Evolutionary conservation across 2,329 filamentous ascomycete genomes (phyloP), one percentile per base, ranked within the genome.

Genomic region (Cryphonectria radicalis): DNA sequence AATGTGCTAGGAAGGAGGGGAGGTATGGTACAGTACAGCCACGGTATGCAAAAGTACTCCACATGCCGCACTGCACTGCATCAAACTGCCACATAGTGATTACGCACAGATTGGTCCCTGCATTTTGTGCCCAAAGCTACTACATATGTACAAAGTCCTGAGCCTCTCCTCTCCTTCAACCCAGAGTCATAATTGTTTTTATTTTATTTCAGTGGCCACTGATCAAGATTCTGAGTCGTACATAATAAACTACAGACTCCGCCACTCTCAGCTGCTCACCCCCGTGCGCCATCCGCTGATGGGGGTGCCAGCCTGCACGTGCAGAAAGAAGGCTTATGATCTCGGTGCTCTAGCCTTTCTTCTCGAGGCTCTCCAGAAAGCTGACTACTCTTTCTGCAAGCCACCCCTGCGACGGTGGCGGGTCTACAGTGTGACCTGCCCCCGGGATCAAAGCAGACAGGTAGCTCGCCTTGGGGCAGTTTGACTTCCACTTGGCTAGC

Each of bases 401-500:
- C 86, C 86, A 89, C 43, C 81, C 75, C 73, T 84, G 83, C 0
- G 86, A 81, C 37, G 81, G 81, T 0, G 80, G 78, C 57, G 84
- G 78, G 50, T 83, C 79, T 4, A 89, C 86, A 3, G 82, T 82
- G 72, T 90, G 88, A 37, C 81, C 81, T 0, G 88, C 85, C 4
- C 81, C 84, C 4, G 87, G 87, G 69, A 90, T 88, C 14, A 84
- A 76, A 0, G 82, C 87, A 1, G 87, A 89, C 8, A 88, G 77
- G 28, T 81, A 77, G 75, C 87, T 89, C 25, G 84, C 84, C 13
- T 84, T 77, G 4, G 80, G 76, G 71, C 82, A 87, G 7, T 83
- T 79, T 0, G 77, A 75, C 73, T 79, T 84, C 88, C 91, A 95
- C 67, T 82, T 85, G 70, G 84, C 79, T 69, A 93, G 81, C 72